A percentile compares a stretch with the other conserved stretches of the same genome.
These are phyloP conservation scores for Penicillium nucicola DNA, from an alignment of 495 filamentous ascomycete species.

Conservation along the genomic window DNA sequence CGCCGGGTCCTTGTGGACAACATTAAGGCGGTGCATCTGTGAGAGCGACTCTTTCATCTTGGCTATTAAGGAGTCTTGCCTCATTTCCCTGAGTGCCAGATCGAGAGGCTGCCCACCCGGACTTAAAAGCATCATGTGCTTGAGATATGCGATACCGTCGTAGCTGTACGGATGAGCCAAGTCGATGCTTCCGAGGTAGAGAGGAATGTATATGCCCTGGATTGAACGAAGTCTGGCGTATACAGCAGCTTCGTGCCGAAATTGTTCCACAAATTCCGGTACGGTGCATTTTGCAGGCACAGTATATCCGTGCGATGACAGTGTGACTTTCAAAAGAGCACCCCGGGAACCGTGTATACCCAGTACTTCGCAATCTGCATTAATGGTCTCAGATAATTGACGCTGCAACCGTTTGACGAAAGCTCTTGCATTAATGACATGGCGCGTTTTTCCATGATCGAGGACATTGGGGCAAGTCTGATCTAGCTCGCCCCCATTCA, in stretches of 20 bases:
- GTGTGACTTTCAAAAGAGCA: constrained; percentile 38
- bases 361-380: constrained; percentile 3
- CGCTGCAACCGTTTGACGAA: constrained; percentile 2
- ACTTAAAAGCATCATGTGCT: constrained; percentile 1
- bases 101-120: background rate
- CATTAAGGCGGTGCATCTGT: background rate
- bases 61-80: background rate
- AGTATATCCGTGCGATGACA: constrained; percentile 28
- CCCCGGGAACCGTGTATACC: constrained; percentile 30
- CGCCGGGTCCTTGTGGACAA: constrained; percentile 2
- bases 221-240: constrained; percentile 29
- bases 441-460: constrained; percentile 20
- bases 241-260: constrained; percentile 26
- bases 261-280: constrained; percentile 13
- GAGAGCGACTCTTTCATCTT: constrained; percentile 1
- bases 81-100: background rate
- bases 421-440: constrained; percentile 1
- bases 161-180: constrained; percentile 5
- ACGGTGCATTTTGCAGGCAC: constrained; percentile 39
- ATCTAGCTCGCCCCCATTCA: constrained; percentile 28
- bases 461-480: constrained; percentile 34
- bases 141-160: background rate
- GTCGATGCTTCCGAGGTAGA: constrained; percentile 24
- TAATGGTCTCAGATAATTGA: constrained; percentile 7
- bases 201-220: constrained; percentile 29